These are phyloP conservation scores for Mycena latifolia DNA, from an alignment of 768 basidiomycete genomes.

Conservation along the genomic window DNA sequence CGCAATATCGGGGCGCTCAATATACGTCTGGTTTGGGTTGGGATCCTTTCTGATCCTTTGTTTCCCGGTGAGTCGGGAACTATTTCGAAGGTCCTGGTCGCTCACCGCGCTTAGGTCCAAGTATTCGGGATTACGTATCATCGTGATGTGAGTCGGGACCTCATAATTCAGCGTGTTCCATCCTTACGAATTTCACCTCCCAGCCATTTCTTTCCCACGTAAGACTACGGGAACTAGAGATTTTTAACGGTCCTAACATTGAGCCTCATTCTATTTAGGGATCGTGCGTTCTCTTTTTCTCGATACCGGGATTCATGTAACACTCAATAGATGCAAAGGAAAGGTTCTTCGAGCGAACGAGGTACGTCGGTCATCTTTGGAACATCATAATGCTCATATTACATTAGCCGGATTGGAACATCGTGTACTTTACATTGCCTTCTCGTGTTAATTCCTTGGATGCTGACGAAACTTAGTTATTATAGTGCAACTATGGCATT, in stretches of 20 bases:
- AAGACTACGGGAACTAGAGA: background rate
- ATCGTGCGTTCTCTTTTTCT: background rate
- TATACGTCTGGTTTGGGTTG: slow-evolving; percentile 7
- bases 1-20: slow-evolving; percentile 27
- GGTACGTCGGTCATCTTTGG: background rate
- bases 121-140: slow-evolving; percentile 27
- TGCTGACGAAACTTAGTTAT: slow-evolving; percentile 5
- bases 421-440: slow-evolving; percentile 3
- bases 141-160: slow-evolving; percentile 9
- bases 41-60: slow-evolving; percentile 12
- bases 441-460: no score
- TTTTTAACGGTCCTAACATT: slow-evolving; percentile 3
- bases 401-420: slow-evolving; percentile 29
- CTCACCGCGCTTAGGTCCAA: slow-evolving; percentile 18
- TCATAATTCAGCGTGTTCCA: background rate
- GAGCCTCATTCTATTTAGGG: background rate
- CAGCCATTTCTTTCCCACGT: slow-evolving; percentile 12
- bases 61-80: slow-evolving; percentile 10
- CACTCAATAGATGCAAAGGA: slow-evolving; percentile 21
- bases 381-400: background rate
- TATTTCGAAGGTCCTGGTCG: background rate
- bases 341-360: slow-evolving; percentile 8
- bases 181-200: background rate
- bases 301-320: background rate
- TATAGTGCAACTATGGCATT: slow-evolving; percentile 24